Base-by-base conservation (phyloP, 2,329 filamentous ascomycete genomes). In the Alternaria triticimaculans region DNA sequence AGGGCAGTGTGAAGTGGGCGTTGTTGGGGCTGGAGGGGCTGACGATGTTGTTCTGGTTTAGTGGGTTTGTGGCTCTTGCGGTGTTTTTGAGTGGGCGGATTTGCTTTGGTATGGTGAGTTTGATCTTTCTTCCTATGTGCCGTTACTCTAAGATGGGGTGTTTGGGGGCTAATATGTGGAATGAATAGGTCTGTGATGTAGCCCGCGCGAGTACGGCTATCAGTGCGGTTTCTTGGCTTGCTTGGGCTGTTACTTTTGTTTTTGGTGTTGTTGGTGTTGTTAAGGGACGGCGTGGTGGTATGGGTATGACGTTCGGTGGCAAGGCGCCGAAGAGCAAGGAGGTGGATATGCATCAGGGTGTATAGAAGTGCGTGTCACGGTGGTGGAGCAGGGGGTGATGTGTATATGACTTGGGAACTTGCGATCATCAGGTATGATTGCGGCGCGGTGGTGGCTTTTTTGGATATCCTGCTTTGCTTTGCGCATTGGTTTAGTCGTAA, bases 31-130 rank as follows among this genome's bases (percentile, higher is more conserved):
- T 92, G 30, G 92, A 96, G 74, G 84, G 83, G 50, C 69, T 96
- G 23, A 96, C 92, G 10, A 90, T 91, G 82, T 85, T 96, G 60
- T 96, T 96, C 84, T 97, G 94, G 94, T 96, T 97, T 76, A 90
- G 91, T 1, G 93, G 93, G 7, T 91, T 93, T 72, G 89, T 96
- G 69, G 92, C 93, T 0, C 80, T 94, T 11, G 93, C 91, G 0
- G 90, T 89, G 20, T 84, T 84, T 59, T 80, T 93, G 61, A 87
- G 87, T 57, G 84, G 87, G 15, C 82, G 87, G 0, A 80, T 86
- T 60, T 89, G 88, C 74, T 84, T 82, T 45, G 82, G 84, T 45
- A 82, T 79, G 18, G 65, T 67, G 55, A 7, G 65, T 65, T 45
- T n/a, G 14, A 14, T 12, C 5, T 37, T 11, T 15, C 12, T 20